Evolutionary conservation across 108 stramenopile genomes (phyloP).

Genomic region (Fragilariopsis cylindrus): DNA sequence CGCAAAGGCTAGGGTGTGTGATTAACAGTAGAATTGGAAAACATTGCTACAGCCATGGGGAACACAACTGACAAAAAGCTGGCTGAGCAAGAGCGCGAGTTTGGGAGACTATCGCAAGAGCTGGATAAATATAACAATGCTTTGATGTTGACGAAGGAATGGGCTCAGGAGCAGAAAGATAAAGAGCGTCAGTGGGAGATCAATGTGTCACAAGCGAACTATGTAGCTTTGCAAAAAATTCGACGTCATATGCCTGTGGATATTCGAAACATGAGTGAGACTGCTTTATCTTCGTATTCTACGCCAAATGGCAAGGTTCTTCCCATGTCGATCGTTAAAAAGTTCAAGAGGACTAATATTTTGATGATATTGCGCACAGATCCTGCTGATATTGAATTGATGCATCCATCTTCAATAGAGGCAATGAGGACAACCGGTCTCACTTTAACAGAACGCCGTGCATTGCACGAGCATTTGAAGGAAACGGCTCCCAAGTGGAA

Average conservation of each 20-base stretch:
- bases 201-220: conserved; percentile 19
- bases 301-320: conserved; percentile 42
- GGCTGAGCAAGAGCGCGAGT: conserved; percentile 38
- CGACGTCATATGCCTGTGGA: conserved; percentile 51
- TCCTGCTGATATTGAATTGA: conserved; percentile 33
- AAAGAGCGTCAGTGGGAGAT: conserved; percentile 43
- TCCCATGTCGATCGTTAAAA: conserved; percentile 38
- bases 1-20: conserved; percentile 39
- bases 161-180: conserved; percentile 26
- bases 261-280: conserved; percentile 36
- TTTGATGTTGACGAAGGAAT: conserved; percentile 52
- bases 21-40: conserved; percentile 44
- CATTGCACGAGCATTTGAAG: conserved; percentile 42
- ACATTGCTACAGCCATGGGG: conserved; percentile 39
- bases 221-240: conserved; percentile 34
- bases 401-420: conserved; percentile 50
- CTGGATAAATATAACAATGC: conserved; percentile 59
- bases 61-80: conserved; percentile 33
- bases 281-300: conserved; percentile 3
- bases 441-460: conserved; percentile 46
- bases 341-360: conserved; percentile 53
- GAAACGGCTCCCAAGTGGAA: conserved; percentile 33
- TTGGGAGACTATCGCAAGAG: conserved; percentile 45
- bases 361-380: conserved; percentile 34
- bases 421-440: conserved; percentile 42